Evolutionary conservation across 164 flowering plant genomes (phyloP).

Genomic region (Cinnamomum micranthum): DNA sequence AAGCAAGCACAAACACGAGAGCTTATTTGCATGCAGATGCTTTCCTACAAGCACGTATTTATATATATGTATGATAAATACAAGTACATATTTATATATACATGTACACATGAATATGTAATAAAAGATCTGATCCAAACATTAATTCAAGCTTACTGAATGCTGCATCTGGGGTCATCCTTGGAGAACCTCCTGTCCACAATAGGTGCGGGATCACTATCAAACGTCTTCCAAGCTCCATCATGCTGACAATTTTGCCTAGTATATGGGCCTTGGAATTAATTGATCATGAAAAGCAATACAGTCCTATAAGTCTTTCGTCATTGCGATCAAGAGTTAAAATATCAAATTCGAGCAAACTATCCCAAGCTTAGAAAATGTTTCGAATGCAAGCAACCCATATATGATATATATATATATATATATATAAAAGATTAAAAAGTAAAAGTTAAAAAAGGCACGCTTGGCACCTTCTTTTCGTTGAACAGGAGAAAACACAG

Average conservation of each 20-base stretch:
- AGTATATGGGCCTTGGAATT: slow-evolving; percentile 22
- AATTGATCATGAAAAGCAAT: slow-evolving; percentile 23
- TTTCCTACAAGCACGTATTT: background rate
- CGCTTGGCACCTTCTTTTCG: slow-evolving; percentile 30
- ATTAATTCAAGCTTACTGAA: background rate
- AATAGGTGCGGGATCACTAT: slow-evolving; percentile 27
- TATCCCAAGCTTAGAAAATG: slow-evolving; percentile 9
- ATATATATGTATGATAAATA: background rate
- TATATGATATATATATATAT: slow-evolving; percentile 7
- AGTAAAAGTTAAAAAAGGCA: slow-evolving; percentile 11
- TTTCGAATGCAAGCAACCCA: slow-evolving; percentile 33
- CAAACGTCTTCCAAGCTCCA: slow-evolving; percentile 21
- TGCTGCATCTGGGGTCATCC: background rate
- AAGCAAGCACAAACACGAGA: background rate
- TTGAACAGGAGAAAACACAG: slow-evolving; percentile 41
- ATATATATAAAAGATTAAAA: background rate
- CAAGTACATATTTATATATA: background rate
- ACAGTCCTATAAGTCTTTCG: slow-evolving; percentile 6
- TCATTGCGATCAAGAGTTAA: slow-evolving; percentile 21
- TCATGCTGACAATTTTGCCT: slow-evolving; percentile 26
- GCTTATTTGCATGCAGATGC: background rate
- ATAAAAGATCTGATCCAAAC: background rate
- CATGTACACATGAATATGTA: background rate
- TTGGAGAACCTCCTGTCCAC: background rate
- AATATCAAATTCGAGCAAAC: background rate